Base-by-base conservation (phyloP, 176 grass and related monocot genomes). In the Tillandsia fasciculata region DNA sequence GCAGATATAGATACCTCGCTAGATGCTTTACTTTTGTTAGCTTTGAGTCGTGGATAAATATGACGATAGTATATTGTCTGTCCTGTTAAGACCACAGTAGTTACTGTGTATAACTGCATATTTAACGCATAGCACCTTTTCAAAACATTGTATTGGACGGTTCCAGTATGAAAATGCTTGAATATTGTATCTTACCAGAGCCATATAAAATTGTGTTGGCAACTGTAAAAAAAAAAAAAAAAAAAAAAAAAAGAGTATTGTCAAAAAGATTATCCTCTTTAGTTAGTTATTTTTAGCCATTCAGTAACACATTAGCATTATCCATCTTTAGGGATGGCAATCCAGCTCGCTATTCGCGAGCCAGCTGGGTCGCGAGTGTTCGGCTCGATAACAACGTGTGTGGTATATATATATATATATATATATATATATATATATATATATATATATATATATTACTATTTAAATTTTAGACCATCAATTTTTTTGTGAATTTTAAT, bases 141-240 rank as follows among this genome's bases (percentile, higher is more conserved):
- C 13, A 13, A 69, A 48, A 8, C 49, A 63, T 48, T 49, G 58
- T 20, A 64, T 11, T 3, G 65, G 51, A 14, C 17, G 23, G 17
- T 8, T 47, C 24, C 47, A 70, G 27, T 76, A 59, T 0, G 48
- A 3, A n/a, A 53, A 53, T 1, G 70, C 48, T 70, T 52, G 0
- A 76, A 12, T 64, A 53, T 76, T 14, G 18, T 66, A 27, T 71
- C 90, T 93, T 79, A 93, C 94, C 89, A 99, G 63, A 51, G 94
- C 94, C 86, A 90, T 81, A 75, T 90, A 99, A 68, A 90, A 99
- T 70, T 99, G 94, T 69, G 94, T 99, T 1, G 84, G 94, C 66
- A 99, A 75, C 94, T 99, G 94, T 77, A 88, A 82, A 53, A 27
- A 42, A 56, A 74, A 66, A 74, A 51, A 74, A 74, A 24, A 24